Conservation (phyloP, 768 basidiomycete genomes). For the Mycena amicta region DNA sequence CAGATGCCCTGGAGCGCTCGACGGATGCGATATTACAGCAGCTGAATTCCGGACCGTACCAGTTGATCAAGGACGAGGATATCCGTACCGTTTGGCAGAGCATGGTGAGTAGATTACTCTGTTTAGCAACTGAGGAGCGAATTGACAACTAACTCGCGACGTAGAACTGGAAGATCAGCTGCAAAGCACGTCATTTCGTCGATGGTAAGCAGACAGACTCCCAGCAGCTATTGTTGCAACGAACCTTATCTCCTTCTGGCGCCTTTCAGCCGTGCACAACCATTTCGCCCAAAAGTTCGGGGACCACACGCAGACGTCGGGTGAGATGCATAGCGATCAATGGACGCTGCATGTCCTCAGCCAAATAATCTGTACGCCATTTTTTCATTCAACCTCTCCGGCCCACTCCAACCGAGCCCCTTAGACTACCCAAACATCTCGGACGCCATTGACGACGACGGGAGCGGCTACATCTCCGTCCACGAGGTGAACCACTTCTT, state of each 20-base stretch:
- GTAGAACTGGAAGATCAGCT: slow-evolving; percentile 26
- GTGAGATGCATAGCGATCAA: slow-evolving; percentile 13
- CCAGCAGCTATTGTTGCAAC: neutral
- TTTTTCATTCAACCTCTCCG: neutral
- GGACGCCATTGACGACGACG: slow-evolving; percentile 30
- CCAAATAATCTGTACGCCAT: slow-evolving; percentile 22
- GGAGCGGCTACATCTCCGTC: slow-evolving; percentile 27
- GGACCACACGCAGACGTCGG: slow-evolving; percentile 3
- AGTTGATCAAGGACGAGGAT: slow-evolving; percentile 25
- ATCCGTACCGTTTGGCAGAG: slow-evolving; percentile 22
- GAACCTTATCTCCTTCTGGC: neutral
- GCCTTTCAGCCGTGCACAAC: slow-evolving; percentile 22
- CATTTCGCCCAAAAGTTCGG: slow-evolving; percentile 22
- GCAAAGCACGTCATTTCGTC: slow-evolving; percentile 23
- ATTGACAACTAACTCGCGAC: neutral
- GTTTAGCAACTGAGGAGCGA: neutral
- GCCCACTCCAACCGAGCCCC: neutral
- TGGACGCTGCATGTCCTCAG: slow-evolving; percentile 23
- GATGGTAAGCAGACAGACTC: slow-evolving; percentile 11
- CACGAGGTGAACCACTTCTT: slow-evolving; percentile 29
- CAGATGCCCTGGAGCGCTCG: slow-evolving; percentile 17
- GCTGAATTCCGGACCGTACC: slow-evolving; percentile 22
- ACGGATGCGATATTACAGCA: slow-evolving; percentile 17
- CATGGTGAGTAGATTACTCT: slow-evolving; percentile 10
- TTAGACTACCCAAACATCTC: slow-evolving; percentile 27